A percentile compares a stretch with the other conserved stretches of the same genome.
Evolutionary conservation across 148 eudicot genomes (phyloP).

Genomic region (Selenicereus undatus): DNA sequence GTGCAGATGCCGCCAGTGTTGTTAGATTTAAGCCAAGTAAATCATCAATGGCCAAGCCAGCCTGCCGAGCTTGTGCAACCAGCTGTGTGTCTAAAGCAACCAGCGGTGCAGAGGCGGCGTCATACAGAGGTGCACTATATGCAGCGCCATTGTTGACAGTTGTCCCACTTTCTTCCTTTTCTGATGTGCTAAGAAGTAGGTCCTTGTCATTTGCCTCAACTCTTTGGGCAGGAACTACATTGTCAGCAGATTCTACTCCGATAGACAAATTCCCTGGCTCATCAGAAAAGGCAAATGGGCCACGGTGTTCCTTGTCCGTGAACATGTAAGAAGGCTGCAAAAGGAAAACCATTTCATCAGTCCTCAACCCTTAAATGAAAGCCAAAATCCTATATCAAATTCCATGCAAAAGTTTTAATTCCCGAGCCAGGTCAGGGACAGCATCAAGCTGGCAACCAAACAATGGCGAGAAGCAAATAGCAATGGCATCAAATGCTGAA

Average conservation of each 20-base stretch:
- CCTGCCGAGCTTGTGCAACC: constrained; percentile 33
- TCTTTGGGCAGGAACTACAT: constrained; percentile 50
- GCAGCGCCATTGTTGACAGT: constrained; percentile 56
- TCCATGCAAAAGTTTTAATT: no score
- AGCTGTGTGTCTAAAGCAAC: constrained; percentile 44
- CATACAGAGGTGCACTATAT: constrained; percentile 64
- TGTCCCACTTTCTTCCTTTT: constrained; percentile 62
- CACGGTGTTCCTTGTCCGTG: constrained; percentile 95
- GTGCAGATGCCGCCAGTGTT: constrained; percentile 35
- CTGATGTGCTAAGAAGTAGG: constrained; percentile 73
- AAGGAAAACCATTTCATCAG: constrained; percentile 2
- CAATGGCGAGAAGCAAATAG: no score
- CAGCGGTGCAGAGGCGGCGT: constrained; percentile 42
- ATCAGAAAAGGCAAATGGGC: constrained; percentile 89
- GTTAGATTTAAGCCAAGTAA: constrained; percentile 73
- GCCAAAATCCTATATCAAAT: not conserved
- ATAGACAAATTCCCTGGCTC: constrained; percentile 70
- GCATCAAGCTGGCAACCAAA: no score
- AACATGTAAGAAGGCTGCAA: constrained; percentile 99
- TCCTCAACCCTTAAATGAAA: not conserved
- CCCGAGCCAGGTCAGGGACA: no score
- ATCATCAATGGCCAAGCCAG: constrained; percentile 85
- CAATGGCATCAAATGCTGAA: no score
- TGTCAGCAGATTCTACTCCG: constrained; percentile 49
- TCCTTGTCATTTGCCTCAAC: constrained; percentile 92